These are phyloP conservation scores for Sarocladium brachiariae DNA, from an alignment of 2,329 filamentous ascomycete genomes.

Conservation along the genomic window DNA sequence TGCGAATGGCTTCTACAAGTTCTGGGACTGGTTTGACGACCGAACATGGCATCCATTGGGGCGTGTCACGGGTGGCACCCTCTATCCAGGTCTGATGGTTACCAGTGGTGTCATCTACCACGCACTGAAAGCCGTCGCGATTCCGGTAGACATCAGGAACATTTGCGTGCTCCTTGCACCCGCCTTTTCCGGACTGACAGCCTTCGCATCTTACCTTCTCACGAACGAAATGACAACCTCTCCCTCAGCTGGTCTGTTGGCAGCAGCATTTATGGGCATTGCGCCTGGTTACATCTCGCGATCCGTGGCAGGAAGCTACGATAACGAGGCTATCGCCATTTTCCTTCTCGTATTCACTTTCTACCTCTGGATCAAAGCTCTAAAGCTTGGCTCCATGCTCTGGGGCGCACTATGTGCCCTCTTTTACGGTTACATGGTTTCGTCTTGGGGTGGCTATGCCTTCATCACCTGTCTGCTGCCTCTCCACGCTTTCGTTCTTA, in stretches of 20 bases:
- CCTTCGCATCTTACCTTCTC: constrained; percentile 86
- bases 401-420: constrained; percentile 93
- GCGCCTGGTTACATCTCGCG: constrained; percentile 95
- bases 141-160: constrained; percentile 97
- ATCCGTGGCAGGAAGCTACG: constrained; percentile 96
- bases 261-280: constrained; percentile 95
- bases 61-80: constrained; percentile 95
- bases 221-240: constrained; percentile 97
- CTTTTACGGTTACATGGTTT: constrained; percentile 99
- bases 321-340: constrained; percentile 99
- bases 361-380: constrained; percentile 96
- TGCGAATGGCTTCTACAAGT: constrained; percentile 94
- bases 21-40: constrained; percentile 99
- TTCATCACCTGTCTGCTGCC: constrained; percentile 98
- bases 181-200: constrained; percentile 88
- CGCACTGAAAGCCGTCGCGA: constrained; percentile 74
- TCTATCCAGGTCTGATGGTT: constrained; percentile 98
- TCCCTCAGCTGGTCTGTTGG: constrained; percentile 87
- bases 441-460: constrained; percentile 98
- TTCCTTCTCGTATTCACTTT: constrained; percentile 98
- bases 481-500: constrained; percentile 85
- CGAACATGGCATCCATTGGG: constrained; percentile 99
- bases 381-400: constrained; percentile 93
- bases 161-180: constrained; percentile 96
- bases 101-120: constrained; percentile 98